A percentile compares a stretch with the other conserved stretches of the same genome.
These are phyloP conservation scores for Mortierella polycephala DNA, from an alignment of 371 early-diverging fungal genomes.

Conservation along the genomic window DNA sequence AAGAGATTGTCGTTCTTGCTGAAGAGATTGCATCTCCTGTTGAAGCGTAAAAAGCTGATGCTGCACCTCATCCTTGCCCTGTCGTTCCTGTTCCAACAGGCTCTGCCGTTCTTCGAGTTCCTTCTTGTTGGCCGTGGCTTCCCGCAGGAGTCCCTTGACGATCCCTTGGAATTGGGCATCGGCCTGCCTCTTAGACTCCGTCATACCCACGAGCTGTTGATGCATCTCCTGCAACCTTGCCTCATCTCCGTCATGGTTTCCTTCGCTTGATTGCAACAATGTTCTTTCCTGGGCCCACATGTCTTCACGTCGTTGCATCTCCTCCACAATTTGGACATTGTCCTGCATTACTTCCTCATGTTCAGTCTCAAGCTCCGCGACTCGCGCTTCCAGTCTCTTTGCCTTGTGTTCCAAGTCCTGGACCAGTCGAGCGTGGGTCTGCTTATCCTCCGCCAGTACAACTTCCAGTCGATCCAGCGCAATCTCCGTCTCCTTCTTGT, in stretches of 20 bases:
- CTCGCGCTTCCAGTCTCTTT: conserved; percentile 24
- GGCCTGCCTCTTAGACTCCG: conserved; percentile 50
- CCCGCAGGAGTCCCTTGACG: conserved; percentile 49
- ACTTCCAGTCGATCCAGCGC: conserved; percentile 45
- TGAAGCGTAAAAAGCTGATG: conserved; percentile 13
- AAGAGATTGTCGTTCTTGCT: conserved; percentile 1
- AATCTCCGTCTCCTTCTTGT: conserved; percentile 44
- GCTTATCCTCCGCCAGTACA: conserved; percentile 38
- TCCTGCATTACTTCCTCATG: conserved; percentile 39
- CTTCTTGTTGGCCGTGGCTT: conserved; percentile 44
- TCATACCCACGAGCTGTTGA: conserved; percentile 33
- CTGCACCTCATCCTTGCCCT: background rate
- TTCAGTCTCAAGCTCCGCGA: conserved; percentile 23
- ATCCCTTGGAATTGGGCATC: conserved; percentile 53
- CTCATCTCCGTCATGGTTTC: conserved; percentile 8
- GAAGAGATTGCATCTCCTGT: conserved; percentile 9
- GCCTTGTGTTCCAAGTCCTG: conserved; percentile 32
- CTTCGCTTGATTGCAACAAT: conserved; percentile 13
- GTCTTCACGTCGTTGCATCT: conserved; percentile 51
- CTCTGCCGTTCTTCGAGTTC: conserved; percentile 18
- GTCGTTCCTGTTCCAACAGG: conserved; percentile 19
- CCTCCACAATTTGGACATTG: conserved; percentile 53
- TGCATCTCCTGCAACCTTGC: conserved; percentile 41
- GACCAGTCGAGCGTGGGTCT: conserved; percentile 24
- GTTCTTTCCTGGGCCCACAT: conserved; percentile 37